Evolutionary conservation across 1,284 basidiomycete genomes (phyloP), one percentile per base, ranked within the genome.

Genomic region (Thecaphora thlaspeos): DNA sequence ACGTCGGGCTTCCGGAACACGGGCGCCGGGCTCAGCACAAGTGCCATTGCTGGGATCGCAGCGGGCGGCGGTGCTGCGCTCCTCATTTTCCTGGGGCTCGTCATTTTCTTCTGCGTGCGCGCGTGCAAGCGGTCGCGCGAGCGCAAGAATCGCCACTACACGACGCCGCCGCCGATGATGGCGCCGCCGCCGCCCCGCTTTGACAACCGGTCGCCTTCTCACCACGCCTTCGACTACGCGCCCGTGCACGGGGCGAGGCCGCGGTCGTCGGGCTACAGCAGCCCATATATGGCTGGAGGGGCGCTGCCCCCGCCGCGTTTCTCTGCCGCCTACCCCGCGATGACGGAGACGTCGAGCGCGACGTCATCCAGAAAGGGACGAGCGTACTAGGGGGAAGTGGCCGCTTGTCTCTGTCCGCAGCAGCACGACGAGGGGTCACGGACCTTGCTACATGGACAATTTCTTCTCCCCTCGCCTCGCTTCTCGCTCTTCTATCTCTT

Each of bases 51-150:
- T 24, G 64, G 48, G 2, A 63, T 60, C 39, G 60, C 55, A 21
- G 57, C 57, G 3, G 53, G 65, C 19, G 54, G 61, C 11, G 61
- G 61, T 38, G 53, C 38, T 17, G 61, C 58, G 41, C 37, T 68
- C 9, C 19, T 63, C 22, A 30, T 43, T 9, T 17, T 65, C 46
- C 49, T 61, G 15, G 57, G 46, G 30, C 55, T 65, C 37, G 46
- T 54, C 30, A 53, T 61, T 49, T 68, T 55, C 51, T 65, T 56
- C 46, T 60, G 58, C 36, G 57, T 68, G 22, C 51, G 57, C 19
- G 48, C 54, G 24, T 53, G 57, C 45, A 58, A 51, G 50, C 63
- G 54, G 53, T 54, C 28, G 48, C 50, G 56, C 19, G 47, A 51
- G 30, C 56, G 64, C 38, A 52, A 66, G 28, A 51, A 51, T 5